Base-by-base conservation (phyloP, 2,329 filamentous ascomycete genomes). In the Neoascochyta sp. region DNA sequence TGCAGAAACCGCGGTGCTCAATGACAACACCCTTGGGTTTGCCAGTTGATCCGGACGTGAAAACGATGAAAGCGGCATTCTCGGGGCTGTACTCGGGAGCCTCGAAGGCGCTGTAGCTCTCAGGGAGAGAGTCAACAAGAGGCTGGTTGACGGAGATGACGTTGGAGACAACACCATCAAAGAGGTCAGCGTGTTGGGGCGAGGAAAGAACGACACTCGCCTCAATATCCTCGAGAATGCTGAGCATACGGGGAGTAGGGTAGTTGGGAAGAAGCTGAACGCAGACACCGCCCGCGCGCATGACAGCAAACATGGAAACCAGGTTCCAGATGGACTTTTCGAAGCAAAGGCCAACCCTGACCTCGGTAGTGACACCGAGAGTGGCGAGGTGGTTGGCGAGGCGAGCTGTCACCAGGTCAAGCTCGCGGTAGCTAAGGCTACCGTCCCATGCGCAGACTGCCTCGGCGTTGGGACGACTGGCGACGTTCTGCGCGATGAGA, bases 1-100 rank as follows among this genome's bases (percentile, higher is more conserved):
- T 41, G 18, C 72, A 73, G 7, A 83, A 60, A 1, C 74, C 71
- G 0, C 65, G 63, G 43, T 83, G 80, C 7, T 74, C 75, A 34
- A 80, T 74, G 20, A 79, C 74, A 9, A 78, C 72, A 3, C 75
- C 78, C 32, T 76, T 75, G 0, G 75, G 73, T 28, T 66, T 68
- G 28, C 46, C 44, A 10, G 44, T 52, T 7, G 62, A 48, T 9
- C 52, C 48, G 12, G 67, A 68, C 0, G 71, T 73, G 39, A 81
- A 76, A 4, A 83, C 69, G 6, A 80, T n/a, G n/a, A n/a, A 81
- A 0, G 78, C 77, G 3, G 68, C 65, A 22, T 68, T 21, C 66
- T 62, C 0, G 66, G 62, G 0, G 5, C 20, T 26, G 15, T 29
- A 30, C n/a, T 29, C 16, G 5, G 32, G 21, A 24, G 28, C 26